Conservation (phyloP, 1,284 basidiomycete species). For the Austroboletus niveus region DNA sequence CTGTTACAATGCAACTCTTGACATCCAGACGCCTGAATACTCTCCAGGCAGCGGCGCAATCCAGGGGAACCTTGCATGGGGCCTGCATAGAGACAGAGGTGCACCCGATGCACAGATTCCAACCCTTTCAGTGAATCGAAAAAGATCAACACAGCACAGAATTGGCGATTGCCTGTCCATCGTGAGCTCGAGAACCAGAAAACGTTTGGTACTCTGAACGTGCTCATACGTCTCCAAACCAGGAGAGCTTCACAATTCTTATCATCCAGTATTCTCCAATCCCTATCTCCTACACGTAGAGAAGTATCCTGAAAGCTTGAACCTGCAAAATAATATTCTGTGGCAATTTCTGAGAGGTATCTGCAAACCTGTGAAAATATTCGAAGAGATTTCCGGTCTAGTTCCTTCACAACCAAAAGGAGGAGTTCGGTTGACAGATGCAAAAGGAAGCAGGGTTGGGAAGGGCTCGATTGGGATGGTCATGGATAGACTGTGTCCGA, state of each 20-base stretch:
- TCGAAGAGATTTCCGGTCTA: slow-evolving; percentile 4
- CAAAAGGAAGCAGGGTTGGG: not conserved
- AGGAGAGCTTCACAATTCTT: slow-evolving; percentile 3
- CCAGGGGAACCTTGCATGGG: not conserved
- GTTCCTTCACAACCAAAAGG: not conserved
- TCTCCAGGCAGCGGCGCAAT: no score
- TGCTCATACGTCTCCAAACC: slow-evolving; percentile 2
- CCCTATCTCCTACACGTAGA: no score
- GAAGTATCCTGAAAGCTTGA: no score
- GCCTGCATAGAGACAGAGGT: slow-evolving; percentile 2
- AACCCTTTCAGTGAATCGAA: slow-evolving; percentile 2
- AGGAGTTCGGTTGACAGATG: not conserved
- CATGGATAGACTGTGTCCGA: no score
- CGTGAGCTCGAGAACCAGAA: slow-evolving; percentile 1
- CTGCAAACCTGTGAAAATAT: not conserved
- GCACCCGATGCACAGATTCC: not conserved
- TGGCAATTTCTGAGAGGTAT: no score
- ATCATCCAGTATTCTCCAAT: not conserved
- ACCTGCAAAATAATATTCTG: no score
- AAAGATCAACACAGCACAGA: slow-evolving; percentile 2
- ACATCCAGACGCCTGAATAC: no score
- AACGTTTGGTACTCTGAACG: not conserved
- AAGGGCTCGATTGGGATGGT: not conserved
- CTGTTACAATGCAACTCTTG: no score
- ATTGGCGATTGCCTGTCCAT: not conserved